A percentile compares a stretch with the other conserved stretches of the same genome.
Evolutionary conservation across 2,329 filamentous ascomycete genomes (phyloP).

Genomic region (Colletotrichum costaricense): DNA sequence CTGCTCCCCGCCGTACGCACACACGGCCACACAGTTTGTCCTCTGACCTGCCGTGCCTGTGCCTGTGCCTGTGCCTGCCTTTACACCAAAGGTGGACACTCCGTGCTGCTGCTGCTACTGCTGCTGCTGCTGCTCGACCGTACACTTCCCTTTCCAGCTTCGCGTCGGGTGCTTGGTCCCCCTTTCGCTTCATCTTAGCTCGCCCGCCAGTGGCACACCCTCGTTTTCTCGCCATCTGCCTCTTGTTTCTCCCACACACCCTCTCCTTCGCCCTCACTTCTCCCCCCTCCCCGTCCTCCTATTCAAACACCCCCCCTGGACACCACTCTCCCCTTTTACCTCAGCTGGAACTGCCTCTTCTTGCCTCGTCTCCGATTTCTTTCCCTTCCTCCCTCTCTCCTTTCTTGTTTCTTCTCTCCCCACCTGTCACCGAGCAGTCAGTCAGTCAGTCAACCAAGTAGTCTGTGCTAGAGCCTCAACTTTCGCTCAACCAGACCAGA

Average conservation of each 20-base stretch:
- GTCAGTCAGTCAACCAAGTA: conserved; percentile 28
- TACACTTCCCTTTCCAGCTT: conserved; percentile 16
- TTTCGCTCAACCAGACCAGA: conserved; percentile 26
- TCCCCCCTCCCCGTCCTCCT: conserved; percentile 7
- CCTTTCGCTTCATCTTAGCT: conserved; percentile 25
- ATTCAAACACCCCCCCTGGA: conserved; percentile 23
- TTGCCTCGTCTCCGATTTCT: conserved; percentile 31
- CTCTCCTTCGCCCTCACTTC: background rate
- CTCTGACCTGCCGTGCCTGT: background rate
- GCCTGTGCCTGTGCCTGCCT: no score
- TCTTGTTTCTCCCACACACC: background rate
- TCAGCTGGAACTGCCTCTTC: conserved; percentile 32
- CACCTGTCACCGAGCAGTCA: conserved; percentile 33
- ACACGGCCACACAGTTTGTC: background rate
- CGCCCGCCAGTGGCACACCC: conserved; percentile 23
- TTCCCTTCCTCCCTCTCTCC: conserved; percentile 17
- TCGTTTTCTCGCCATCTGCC: conserved; percentile 20
- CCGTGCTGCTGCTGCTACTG: background rate
- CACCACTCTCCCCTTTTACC: conserved; percentile 29
- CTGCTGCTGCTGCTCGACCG: conserved; percentile 2
- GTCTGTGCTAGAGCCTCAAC: conserved; percentile 33
- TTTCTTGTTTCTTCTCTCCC: conserved; percentile 35
- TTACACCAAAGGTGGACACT: no score
- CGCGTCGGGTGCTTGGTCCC: conserved; percentile 31
- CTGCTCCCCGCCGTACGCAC: background rate